These are phyloP conservation scores for Colletotrichum eleusines DNA, from an alignment of 2,329 filamentous ascomycete genomes.

Conservation along the genomic window DNA sequence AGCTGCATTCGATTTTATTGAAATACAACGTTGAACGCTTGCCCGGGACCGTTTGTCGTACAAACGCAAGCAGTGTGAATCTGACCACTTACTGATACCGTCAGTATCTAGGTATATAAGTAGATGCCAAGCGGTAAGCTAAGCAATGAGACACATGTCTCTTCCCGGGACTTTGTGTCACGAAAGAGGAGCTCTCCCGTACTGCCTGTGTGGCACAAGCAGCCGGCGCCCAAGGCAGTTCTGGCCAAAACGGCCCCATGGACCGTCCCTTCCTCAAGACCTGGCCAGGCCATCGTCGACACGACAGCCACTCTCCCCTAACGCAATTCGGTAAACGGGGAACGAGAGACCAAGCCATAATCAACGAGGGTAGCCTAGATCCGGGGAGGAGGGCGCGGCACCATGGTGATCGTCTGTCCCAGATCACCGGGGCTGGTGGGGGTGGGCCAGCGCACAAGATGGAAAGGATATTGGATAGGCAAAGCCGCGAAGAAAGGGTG, in stretches of 20 bases:
- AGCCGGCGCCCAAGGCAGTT: not conserved
- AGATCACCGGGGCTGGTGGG: constrained; percentile 3
- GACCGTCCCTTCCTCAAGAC: not conserved
- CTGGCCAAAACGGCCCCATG: constrained; percentile 3
- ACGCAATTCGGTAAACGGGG: not conserved
- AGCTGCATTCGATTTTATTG: not conserved
- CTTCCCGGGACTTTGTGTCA: not conserved
- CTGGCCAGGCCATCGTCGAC: not conserved
- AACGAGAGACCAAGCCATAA: not conserved
- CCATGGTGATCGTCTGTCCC: not conserved
- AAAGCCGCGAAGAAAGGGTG: not conserved
- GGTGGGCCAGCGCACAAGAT: too few relatives aligned
- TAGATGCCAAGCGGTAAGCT: not conserved
- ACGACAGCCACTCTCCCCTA: not conserved
- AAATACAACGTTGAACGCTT: not conserved
- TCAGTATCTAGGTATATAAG: not conserved
- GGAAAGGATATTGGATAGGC: not conserved
- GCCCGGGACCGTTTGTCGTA: not conserved
- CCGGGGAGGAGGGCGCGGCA: not conserved
- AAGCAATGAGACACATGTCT: constrained; percentile 27
- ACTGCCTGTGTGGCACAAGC: not conserved
- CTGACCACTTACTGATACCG: not conserved
- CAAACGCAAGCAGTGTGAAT: not conserved
- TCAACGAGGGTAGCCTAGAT: constrained; percentile 2
- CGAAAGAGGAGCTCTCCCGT: not conserved